Conservation (phyloP, 2,329 filamentous ascomycete genomes). For the Diaporthe australafricana region DNA sequence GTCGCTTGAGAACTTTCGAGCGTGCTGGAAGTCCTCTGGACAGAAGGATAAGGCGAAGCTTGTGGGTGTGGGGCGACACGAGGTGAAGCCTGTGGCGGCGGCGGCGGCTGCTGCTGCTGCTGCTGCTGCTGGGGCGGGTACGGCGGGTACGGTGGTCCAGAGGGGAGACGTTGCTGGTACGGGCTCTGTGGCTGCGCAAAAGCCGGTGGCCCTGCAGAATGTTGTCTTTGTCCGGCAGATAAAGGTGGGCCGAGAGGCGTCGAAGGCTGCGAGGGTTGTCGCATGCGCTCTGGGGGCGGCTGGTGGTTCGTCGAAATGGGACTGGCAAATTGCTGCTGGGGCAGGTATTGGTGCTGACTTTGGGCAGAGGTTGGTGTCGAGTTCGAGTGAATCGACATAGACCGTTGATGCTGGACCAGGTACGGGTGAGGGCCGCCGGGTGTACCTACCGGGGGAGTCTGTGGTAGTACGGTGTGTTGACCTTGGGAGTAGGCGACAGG, state of each 20-base stretch:
- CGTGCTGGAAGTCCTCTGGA: conserved; percentile 55
- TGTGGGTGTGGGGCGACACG: conserved; percentile 22
- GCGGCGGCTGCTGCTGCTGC: conserved; percentile 22
- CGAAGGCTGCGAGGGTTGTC: conserved; percentile 65
- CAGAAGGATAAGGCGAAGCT: conserved; percentile 47
- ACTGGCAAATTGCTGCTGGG: conserved; percentile 61
- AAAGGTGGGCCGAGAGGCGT: conserved; percentile 65
- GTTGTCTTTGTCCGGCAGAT: conserved; percentile 56
- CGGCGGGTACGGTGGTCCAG: conserved; percentile 47
- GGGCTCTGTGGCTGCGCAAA: conserved; percentile 68
- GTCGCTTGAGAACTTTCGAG: conserved; percentile 53
- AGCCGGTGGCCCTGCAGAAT: conserved; percentile 52
- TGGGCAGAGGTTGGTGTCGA: conserved; percentile 73
- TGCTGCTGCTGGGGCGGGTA: conserved; percentile 47
- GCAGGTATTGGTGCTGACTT: conserved; percentile 64
- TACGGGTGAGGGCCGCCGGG: conserved; percentile 52
- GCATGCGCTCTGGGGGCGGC: conserved; percentile 54
- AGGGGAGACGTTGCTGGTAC: conserved; percentile 64
- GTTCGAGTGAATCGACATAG: conserved; percentile 69
- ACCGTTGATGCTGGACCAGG: conserved; percentile 55
- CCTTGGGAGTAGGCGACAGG: conserved; percentile 38
- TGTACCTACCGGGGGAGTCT: conserved; percentile 62
- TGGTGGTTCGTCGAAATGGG: conserved; percentile 60
- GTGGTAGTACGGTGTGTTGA: conserved; percentile 52
- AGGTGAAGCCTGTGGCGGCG: conserved; percentile 42